Base-by-base conservation (phyloP, 306 rosid genomes). In the Quercus berberidifolia region DNA sequence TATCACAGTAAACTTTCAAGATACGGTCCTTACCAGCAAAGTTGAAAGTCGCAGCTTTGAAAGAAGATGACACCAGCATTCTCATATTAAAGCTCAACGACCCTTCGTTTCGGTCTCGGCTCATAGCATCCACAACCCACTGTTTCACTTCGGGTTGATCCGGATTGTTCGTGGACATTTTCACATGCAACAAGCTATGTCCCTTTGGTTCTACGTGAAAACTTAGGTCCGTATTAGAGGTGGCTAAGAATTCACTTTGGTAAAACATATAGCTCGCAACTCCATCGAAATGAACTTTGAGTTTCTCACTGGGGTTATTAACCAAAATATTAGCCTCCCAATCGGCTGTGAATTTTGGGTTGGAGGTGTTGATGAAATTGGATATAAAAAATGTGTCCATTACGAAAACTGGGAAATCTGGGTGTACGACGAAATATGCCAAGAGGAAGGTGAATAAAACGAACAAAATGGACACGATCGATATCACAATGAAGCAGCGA, bases 291-390 rank as follows among this genome's bases (percentile, higher is more conserved):
- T 21, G 51, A 1, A 82, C 41, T 0, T 2, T 76, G 3, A 80
- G 18, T 46, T 4, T 79, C 5, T 30, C 9, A 13, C 84, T 91
- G 1, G 86, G 88, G 74, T 91, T 92, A 6, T 81, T 26, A 3
- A 79, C 54, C 0, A 35, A 8, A 6, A 89, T 0, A 11, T 14
- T 78, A 3, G 82, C 62, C n/a, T 79, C 71, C 95, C 97, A 91
- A 5, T 75, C 54, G 0, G 79, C 92, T 1, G 84, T 8, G 28
- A 90, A 57, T 0, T 38, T 11, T 1, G 85, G 6, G 5, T 38
- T 72, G 46, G 46, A 41, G 30, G 73, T 21, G 51, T 82, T 13
- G 73, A 76, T 86, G 82, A 93, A 85, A 56, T 81, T 71, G 4
- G 78, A 1, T 0, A 91, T 88, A 10, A 79, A 63, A 0, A 91